A percentile compares a stretch with the other conserved stretches of the same genome.
Evolutionary conservation across 2,329 filamentous ascomycete genomes (phyloP).

Genomic region (Pseudocercospora eumusae): DNA sequence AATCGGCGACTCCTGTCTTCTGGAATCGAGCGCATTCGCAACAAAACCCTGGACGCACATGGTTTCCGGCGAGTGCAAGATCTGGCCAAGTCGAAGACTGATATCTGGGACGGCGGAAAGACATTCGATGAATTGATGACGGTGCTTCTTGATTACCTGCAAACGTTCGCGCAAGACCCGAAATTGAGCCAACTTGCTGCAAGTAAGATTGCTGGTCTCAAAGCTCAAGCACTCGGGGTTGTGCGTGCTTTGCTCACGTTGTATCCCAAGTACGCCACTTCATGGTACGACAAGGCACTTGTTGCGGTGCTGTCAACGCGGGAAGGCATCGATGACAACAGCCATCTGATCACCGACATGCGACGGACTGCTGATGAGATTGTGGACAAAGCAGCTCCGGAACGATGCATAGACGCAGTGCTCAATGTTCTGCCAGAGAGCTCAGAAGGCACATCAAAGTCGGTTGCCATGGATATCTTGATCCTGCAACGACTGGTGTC

Average conservation of each 20-base stretch:
- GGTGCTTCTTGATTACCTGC: conserved; percentile 71
- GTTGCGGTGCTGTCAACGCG: conserved; percentile 67
- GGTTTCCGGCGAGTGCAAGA: conserved; percentile 78
- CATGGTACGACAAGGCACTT: conserved; percentile 67
- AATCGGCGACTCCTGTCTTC: conserved; percentile 66
- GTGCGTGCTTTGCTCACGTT: conserved; percentile 71
- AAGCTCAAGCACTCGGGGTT: conserved; percentile 71
- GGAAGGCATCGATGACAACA: conserved; percentile 61
- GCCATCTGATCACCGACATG: conserved; percentile 72
- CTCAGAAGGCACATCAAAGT: conserved; percentile 47
- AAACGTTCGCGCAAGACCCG: conserved; percentile 53
- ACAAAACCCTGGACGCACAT: conserved; percentile 73
- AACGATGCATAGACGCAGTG: conserved; percentile 46
- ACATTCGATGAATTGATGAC: conserved; percentile 68
- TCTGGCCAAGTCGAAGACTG: conserved; percentile 65
- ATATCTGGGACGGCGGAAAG: conserved; percentile 65
- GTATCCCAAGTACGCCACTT: conserved; percentile 65
- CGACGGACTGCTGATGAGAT: conserved; percentile 74
- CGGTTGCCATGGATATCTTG: conserved; percentile 56
- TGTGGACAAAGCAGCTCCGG: conserved; percentile 62
- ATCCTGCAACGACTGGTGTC: conserved; percentile 63
- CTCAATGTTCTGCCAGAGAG: conserved; percentile 42
- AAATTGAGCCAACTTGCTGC: conserved; percentile 34
- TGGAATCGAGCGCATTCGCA: conserved; percentile 71
- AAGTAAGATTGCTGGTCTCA: conserved; percentile 59